A percentile compares a stretch with the other conserved stretches of the same genome.
These are phyloP conservation scores for Iberis pinnata DNA, from an alignment of 345 rosid species.

Conservation along the genomic window DNA sequence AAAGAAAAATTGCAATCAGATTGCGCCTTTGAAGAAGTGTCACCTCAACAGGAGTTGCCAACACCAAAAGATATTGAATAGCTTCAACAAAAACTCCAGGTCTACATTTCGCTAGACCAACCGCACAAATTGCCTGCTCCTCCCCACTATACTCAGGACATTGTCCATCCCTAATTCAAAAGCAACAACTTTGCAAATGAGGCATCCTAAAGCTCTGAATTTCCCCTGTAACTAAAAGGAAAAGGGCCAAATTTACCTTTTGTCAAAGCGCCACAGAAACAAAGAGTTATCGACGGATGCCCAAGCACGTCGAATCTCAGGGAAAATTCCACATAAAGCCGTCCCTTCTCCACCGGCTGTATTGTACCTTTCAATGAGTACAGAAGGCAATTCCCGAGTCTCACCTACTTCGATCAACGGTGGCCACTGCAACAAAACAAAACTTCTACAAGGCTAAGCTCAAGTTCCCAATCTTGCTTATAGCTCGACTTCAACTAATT, in stretches of 20 bases:
- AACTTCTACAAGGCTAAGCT: slow-evolving; percentile 10
- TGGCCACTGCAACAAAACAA: slow-evolving; percentile 67
- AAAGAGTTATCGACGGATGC: slow-evolving; percentile 89
- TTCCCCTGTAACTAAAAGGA: not conserved
- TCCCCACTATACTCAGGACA: slow-evolving; percentile 86
- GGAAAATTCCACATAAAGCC: slow-evolving; percentile 90
- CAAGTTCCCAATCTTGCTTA: slow-evolving; percentile 1
- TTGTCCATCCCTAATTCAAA: slow-evolving; percentile 72
- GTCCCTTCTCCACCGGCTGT: slow-evolving; percentile 96
- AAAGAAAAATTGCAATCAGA: slow-evolving; percentile 6
- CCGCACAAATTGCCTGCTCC: slow-evolving; percentile 94
- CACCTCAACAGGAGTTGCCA: slow-evolving; percentile 95
- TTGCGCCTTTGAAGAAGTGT: slow-evolving; percentile 1
- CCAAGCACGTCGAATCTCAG: slow-evolving; percentile 91
- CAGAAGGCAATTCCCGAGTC: slow-evolving; percentile 77
- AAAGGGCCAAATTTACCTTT: slow-evolving; percentile 46
- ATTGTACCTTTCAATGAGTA: slow-evolving; percentile 79
- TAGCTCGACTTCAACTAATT: not conserved
- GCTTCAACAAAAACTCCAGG: slow-evolving; percentile 92
- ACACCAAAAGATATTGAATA: slow-evolving; percentile 73
- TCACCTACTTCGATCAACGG: slow-evolving; percentile 74
- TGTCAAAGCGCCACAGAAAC: slow-evolving; percentile 94
- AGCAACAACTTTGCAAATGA: not conserved
- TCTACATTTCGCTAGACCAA: slow-evolving; percentile 79
- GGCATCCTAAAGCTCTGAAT: slow-evolving; percentile 12